Evolutionary conservation across 2,329 filamentous ascomycete genomes (phyloP).

Genomic region (Aspergillus luchuensis): DNA sequence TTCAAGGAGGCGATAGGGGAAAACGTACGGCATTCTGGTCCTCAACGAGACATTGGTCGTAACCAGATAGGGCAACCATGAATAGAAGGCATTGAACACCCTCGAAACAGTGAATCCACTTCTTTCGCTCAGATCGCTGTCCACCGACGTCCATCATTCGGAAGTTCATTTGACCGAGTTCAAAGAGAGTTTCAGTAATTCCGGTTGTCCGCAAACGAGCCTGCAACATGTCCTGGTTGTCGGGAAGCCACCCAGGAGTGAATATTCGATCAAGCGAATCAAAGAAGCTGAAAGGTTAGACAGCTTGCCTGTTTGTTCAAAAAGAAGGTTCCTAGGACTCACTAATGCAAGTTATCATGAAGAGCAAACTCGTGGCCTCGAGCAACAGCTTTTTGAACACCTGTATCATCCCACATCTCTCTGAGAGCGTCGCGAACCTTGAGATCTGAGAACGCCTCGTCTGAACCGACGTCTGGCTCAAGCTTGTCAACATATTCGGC

Average conservation of each 20-base stretch:
- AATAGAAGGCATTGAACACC: slow-evolving; percentile 91
- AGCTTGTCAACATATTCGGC: slow-evolving; percentile 77
- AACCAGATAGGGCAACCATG: slow-evolving; percentile 91
- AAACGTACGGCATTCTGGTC: slow-evolving; percentile 89
- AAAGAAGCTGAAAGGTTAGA: slow-evolving; percentile 68
- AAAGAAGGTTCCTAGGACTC: slow-evolving; percentile 41
- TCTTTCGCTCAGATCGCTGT: slow-evolving; percentile 89
- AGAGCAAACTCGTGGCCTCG: slow-evolving; percentile 96
- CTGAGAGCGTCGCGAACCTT: slow-evolving; percentile 73
- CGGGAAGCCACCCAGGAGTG: slow-evolving; percentile 77
- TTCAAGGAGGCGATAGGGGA: neutral
- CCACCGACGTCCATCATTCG: slow-evolving; percentile 96
- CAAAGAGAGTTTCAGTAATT: slow-evolving; percentile 93
- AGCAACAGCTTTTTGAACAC: slow-evolving; percentile 82
- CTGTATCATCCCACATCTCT: slow-evolving; percentile 77
- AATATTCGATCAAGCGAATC: slow-evolving; percentile 75
- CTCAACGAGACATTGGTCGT: slow-evolving; percentile 94
- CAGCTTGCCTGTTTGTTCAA: neutral
- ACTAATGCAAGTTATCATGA: slow-evolving; percentile 96
- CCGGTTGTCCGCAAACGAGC: slow-evolving; percentile 89
- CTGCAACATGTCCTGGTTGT: slow-evolving; percentile 91
- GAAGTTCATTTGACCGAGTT: slow-evolving; percentile 87
- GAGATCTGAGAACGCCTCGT: slow-evolving; percentile 71
- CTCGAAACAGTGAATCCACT: slow-evolving; percentile 97
- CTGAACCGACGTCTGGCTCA: slow-evolving; percentile 73